Conservation (phyloP, 1,139 yeast genomes). For the Candida dubliniensis region DNA sequence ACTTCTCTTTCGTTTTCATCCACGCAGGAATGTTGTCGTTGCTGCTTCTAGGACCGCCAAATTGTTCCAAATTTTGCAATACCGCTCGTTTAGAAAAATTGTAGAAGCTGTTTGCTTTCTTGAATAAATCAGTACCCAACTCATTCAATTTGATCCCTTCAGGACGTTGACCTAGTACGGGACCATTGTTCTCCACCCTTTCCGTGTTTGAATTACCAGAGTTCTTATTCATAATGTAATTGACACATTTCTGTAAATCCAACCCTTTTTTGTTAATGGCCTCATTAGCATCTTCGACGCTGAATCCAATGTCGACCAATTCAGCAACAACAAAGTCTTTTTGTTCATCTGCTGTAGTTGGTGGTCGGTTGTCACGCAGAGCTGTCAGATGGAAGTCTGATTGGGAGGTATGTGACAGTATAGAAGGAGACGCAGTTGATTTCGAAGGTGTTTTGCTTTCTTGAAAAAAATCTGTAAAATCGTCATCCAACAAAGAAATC, state of each 20-base stretch:
- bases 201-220: constrained; percentile 17
- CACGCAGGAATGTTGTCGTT: constrained; percentile 64
- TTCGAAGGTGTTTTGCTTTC: constrained; percentile 14
- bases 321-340: constrained; percentile 64
- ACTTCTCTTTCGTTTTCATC: constrained; percentile 64
- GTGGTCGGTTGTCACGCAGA: constrained; percentile 1
- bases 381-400: background rate
- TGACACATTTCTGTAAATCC: constrained; percentile 67
- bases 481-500: constrained; percentile 40
- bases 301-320: constrained; percentile 77
- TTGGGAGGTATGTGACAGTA: background rate
- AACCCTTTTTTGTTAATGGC: constrained; percentile 62
- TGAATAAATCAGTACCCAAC: constrained; percentile 60
- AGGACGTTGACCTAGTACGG: constrained; percentile 14
- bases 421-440: constrained; percentile 8
- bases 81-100: constrained; percentile 62
- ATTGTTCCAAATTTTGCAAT: constrained; percentile 63
- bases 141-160: constrained; percentile 48
- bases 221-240: constrained; percentile 53
- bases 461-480: constrained; percentile 41
- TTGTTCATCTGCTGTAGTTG: constrained; percentile 5
- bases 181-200: constrained; percentile 13
- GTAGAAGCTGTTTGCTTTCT: constrained; percentile 62
- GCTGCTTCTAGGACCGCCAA: constrained; percentile 36
- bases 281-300: constrained; percentile 56